Conservation (phyloP, 345 rosid genomes). For the Carallia pectinifolia region DNA sequence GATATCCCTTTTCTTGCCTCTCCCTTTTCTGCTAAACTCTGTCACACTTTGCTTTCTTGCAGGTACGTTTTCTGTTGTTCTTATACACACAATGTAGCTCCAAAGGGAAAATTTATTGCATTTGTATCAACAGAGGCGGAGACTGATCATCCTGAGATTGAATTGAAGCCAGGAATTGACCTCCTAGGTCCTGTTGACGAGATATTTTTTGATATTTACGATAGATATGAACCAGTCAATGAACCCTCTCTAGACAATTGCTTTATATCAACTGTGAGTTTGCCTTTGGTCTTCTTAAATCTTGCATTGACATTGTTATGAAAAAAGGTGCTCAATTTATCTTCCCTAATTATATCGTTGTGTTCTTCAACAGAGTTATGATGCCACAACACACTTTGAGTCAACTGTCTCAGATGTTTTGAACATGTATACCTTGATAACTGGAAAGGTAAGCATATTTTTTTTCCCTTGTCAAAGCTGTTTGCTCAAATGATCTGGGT, state of each 20-base stretch:
- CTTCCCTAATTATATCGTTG: conserved; percentile 8
- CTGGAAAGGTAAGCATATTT: conserved; percentile 74
- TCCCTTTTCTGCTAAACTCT: neutral
- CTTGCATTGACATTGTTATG: neutral
- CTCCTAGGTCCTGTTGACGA: conserved; percentile 86
- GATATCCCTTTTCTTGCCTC: neutral
- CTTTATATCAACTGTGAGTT: conserved; percentile 78
- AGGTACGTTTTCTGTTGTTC: conserved; percentile 99
- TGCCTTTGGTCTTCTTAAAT: neutral
- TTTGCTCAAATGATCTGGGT: too few species aligned
- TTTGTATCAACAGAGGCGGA: conserved; percentile 93
- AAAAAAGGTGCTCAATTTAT: conserved; percentile 4
- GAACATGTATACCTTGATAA: conserved; percentile 85
- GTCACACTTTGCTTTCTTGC: conserved; percentile 14
- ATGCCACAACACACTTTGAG: conserved; percentile 96
- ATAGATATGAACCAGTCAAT: conserved; percentile 79
- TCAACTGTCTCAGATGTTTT: conserved; percentile 85
- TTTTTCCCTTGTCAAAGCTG: too few species aligned
- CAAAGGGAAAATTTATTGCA: conserved; percentile 89
- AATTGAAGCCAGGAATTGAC: conserved; percentile 78
- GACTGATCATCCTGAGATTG: conserved; percentile 72
- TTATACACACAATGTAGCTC: conserved; percentile 90
- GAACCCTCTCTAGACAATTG: conserved; percentile 87
- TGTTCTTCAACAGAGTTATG: conserved; percentile 74
- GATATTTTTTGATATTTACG: conserved; percentile 74